Evolutionary conservation across 164 flowering plant species (phyloP), one percentile per base, ranked within the genome.

Genomic region (Piper longum): DNA sequence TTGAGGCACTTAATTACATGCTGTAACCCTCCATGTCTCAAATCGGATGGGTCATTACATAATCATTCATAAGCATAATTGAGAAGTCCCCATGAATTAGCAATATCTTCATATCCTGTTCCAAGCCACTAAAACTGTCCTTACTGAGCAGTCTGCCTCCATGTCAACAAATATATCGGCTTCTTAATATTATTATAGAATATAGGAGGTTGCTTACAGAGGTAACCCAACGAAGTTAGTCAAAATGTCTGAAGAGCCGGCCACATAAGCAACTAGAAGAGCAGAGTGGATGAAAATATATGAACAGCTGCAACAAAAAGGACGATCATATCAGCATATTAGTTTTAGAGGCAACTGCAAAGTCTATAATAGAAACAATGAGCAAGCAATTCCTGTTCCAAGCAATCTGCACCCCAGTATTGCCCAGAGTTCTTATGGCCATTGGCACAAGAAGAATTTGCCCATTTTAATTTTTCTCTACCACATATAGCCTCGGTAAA

Each of bases 201-300:
- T 26, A 26, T 26, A 26, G 36, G 36, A 26, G 36, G 36, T 26
- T 26, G 62, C 92, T 58, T 92, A 92, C 98, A 77, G 54, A 65
- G 96, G 96, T 74, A 89, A 83, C 72, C 87, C 81, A 61, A 87
- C 84, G 78, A 78, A 81, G 67, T 73, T 86, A 58, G 96, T 75
- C 82, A 92, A 71, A 66, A 92, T 92, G 67, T 87, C 95, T 62
- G 95, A 89, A 62, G 98, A 92, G 61, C 98, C 96, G 64, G 95
- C 93, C 66, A 86, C 85, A 66, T 89, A 92, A 9, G 96, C 98
- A 69, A 92, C 87, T 18, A 92, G 89, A 76, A 92, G 88, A 11
- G 98, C 87, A 67, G 89, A 92, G 75, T 89, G 98, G 56, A 92
- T 87, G 64, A 87, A 86, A 52, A 89, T 80, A 72, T 89, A 92